Percentiles rank a stretch among this genome's conserved stretches.
phyloP scores from a whole-genome alignment of 2,329 filamentous ascomycete genomes.

The Cordyceps militaris region DNA sequence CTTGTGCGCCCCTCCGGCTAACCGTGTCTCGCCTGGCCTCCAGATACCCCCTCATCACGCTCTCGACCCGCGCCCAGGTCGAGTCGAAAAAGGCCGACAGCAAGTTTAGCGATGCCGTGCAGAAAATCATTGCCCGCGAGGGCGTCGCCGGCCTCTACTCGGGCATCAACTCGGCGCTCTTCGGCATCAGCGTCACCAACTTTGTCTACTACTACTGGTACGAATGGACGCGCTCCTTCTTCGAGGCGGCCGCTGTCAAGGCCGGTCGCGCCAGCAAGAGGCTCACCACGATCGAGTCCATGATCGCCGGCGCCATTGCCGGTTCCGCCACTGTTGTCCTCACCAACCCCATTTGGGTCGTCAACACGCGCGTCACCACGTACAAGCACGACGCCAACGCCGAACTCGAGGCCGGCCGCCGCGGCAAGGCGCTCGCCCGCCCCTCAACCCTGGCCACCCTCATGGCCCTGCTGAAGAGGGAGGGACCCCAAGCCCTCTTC shows the following conservation, averaged over 20 bases:
- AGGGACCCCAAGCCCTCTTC: slow-evolving; percentile 81
- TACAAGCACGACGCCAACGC: slow-evolving; percentile 54
- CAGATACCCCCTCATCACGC: slow-evolving; percentile 92
- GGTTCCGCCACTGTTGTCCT: slow-evolving; percentile 90
- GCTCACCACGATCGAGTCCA: slow-evolving; percentile 85
- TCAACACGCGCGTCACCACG: slow-evolving; percentile 98
- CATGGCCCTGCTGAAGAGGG: slow-evolving; percentile 69
- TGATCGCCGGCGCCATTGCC: slow-evolving; percentile 90
- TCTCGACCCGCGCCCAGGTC: slow-evolving; percentile 95
- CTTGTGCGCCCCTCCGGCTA: neutral
- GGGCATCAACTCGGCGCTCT: slow-evolving; percentile 86
- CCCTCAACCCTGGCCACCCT: slow-evolving; percentile 74
- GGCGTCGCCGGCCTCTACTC: slow-evolving; percentile 85
- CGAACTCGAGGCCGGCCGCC: slow-evolving; percentile 30
- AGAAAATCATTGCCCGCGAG: slow-evolving; percentile 84
- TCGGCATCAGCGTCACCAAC: slow-evolving; percentile 97
- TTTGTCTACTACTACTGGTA: slow-evolving; percentile 99
- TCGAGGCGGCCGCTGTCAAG: slow-evolving; percentile 69
- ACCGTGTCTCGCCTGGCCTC: neutral
- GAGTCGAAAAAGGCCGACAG: slow-evolving; percentile 90
- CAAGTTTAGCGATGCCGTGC: slow-evolving; percentile 74
- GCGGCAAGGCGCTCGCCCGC: slow-evolving; percentile 27
- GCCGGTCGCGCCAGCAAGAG: slow-evolving; percentile 69
- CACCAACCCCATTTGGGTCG: slow-evolving; percentile 98
- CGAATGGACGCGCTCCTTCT: slow-evolving; percentile 87